phyloP scores from a whole-genome alignment of 192 early-diverging fungal species.

The Paraglomus occultum region DNA sequence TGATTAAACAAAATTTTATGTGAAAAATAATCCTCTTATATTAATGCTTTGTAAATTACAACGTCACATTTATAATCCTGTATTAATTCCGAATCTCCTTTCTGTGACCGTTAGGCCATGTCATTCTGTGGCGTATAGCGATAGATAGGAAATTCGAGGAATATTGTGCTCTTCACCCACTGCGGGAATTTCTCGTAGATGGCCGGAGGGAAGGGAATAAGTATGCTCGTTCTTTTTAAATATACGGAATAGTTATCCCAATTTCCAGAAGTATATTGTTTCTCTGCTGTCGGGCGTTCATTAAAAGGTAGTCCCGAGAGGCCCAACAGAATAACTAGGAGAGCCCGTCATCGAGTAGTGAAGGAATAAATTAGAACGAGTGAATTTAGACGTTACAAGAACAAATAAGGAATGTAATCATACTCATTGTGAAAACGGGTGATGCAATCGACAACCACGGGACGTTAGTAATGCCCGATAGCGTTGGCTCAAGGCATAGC shows the following conservation, averaged over 20 bases:
- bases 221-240: conserved; percentile 8
- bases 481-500: conserved; percentile 25
- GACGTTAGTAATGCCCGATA: conserved; percentile 4
- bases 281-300: conserved; percentile 23
- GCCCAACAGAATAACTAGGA: conserved; percentile 21
- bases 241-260: conserved; percentile 6
- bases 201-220: conserved; percentile 26
- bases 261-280: conserved; percentile 25
- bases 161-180: conserved; percentile 23
- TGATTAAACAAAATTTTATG: no score
- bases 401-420: neutral
- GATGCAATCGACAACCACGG: conserved; percentile 3
- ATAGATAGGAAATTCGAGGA: conserved; percentile 29
- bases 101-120: neutral
- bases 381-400: neutral
- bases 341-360: no score
- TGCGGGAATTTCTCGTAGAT: conserved; percentile 24
- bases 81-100: neutral
- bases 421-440: conserved; percentile 26
- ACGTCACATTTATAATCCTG: no score
- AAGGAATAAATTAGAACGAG: neutral
- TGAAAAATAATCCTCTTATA: no score
- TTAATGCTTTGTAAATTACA: no score
- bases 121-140: neutral
- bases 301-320: conserved; percentile 21